Percentiles rank a stretch among this genome's conserved stretches.
These are phyloP conservation scores for Saccharomycopsis malanga DNA, from an alignment of 805 yeast genomes.

Conservation along the genomic window DNA sequence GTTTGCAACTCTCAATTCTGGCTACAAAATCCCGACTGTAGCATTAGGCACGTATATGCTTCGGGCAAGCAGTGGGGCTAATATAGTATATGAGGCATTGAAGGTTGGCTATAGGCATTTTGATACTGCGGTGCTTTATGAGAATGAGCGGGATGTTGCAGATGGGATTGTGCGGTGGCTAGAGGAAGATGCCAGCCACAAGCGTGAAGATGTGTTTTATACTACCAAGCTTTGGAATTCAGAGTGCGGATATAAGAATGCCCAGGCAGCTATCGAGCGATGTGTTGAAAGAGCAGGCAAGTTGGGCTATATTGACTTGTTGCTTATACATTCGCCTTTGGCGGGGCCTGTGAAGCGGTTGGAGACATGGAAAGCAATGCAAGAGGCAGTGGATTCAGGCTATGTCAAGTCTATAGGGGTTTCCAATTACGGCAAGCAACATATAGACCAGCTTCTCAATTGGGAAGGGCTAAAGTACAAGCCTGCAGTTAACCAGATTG, in stretches of 20 bases:
- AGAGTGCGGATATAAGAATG: constrained; percentile 50
- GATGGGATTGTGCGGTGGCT: constrained; percentile 51
- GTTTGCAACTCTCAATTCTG: constrained; percentile 43
- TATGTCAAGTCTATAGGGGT: constrained; percentile 65
- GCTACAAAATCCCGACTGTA: constrained; percentile 46
- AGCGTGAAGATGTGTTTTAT: constrained; percentile 48
- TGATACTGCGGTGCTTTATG: constrained; percentile 65
- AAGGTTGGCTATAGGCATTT: constrained; percentile 64
- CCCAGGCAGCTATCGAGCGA: constrained; percentile 50
- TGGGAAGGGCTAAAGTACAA: constrained; percentile 48
- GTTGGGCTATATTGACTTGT: constrained; percentile 63
- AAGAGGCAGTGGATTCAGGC: constrained; percentile 59
- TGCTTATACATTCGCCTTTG: constrained; percentile 61
- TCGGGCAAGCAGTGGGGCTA: constrained; percentile 33
- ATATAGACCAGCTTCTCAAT: constrained; percentile 50
- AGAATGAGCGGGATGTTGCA: constrained; percentile 56
- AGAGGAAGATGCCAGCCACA: constrained; percentile 37
- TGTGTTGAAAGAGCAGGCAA: constrained; percentile 46
- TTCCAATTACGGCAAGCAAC: constrained; percentile 60
- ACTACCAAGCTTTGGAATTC: constrained; percentile 72
- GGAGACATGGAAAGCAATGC: constrained; percentile 66
- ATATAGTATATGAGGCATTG: constrained; percentile 50
- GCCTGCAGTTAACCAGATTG: constrained; percentile 78
- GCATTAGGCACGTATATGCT: constrained; percentile 51
- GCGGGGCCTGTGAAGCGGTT: constrained; percentile 42